phyloP scores from a whole-genome alignment of 768 basidiomycete genomes.

The Kwoniella dejecticola region DNA sequence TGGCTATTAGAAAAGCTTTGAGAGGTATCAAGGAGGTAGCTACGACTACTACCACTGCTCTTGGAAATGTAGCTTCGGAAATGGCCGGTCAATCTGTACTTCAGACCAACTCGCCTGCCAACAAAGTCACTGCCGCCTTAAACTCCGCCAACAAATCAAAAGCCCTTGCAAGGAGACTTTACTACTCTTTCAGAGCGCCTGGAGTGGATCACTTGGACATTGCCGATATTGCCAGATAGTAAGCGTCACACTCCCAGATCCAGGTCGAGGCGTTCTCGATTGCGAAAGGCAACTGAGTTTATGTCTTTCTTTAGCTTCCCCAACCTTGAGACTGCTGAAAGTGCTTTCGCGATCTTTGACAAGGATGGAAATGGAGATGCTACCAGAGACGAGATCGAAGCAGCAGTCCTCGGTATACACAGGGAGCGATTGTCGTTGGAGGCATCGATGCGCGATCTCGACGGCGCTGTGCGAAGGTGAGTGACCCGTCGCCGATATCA shows the following conservation, averaged over 20 bases:
- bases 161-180: slow-evolving; percentile 74
- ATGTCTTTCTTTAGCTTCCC: slow-evolving; percentile 59
- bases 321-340: slow-evolving; percentile 63
- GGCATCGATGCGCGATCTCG: slow-evolving; percentile 83
- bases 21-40: slow-evolving; percentile 72
- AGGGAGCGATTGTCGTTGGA: slow-evolving; percentile 81
- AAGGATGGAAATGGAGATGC: slow-evolving; percentile 60
- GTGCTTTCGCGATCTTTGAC: slow-evolving; percentile 59
- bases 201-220: slow-evolving; percentile 65
- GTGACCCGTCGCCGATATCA: not conserved
- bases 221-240: slow-evolving; percentile 68
- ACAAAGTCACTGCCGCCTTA: slow-evolving; percentile 76
- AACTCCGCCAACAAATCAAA: slow-evolving; percentile 75
- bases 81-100: slow-evolving; percentile 67
- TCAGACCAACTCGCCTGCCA: slow-evolving; percentile 82
- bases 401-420: slow-evolving; percentile 68
- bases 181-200: slow-evolving; percentile 75
- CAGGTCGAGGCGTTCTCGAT: not conserved
- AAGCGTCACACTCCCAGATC: not conserved
- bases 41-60: slow-evolving; percentile 75
- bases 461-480: slow-evolving; percentile 74
- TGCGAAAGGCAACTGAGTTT: not conserved
- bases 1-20: slow-evolving; percentile 69
- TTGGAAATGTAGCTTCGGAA: slow-evolving; percentile 67
- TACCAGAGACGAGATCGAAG: slow-evolving; percentile 65